Percentiles rank a stretch among this genome's conserved stretches.
Conservation (phyloP, 192 early-diverging fungal genomes). For the Spinellus fusiger region DNA sequence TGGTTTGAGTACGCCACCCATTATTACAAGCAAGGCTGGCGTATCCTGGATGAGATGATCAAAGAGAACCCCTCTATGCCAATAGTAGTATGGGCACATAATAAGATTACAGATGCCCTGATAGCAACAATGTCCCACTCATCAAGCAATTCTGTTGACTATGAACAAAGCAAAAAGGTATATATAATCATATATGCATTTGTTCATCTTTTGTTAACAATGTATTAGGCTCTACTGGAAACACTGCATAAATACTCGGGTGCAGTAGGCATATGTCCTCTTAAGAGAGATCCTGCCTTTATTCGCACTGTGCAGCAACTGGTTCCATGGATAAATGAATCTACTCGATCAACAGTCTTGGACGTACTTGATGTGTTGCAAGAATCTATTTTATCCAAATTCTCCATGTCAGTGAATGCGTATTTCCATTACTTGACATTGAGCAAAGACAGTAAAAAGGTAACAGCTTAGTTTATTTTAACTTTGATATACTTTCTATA, state of each 20-base stretch:
- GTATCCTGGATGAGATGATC: conserved; percentile 45
- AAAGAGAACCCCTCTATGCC: conserved; percentile 4
- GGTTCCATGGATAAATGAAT: not conserved
- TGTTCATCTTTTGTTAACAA: not conserved
- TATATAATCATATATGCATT: not conserved
- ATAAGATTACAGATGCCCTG: conserved; percentile 7
- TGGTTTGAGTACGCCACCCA: conserved; percentile 60
- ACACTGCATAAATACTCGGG: not conserved
- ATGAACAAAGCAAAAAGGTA: conserved; percentile 1
- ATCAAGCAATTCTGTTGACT: not conserved
- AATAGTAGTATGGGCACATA: conserved; percentile 1
- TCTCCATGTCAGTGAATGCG: not conserved
- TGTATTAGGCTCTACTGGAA: not conserved
- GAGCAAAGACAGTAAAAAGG: conserved; percentile 6
- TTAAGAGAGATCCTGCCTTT: not conserved
- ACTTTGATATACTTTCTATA: not conserved
- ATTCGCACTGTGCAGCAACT: not conserved
- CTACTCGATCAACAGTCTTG: not conserved
- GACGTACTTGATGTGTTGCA: conserved; percentile 6
- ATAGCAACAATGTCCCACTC: not conserved
- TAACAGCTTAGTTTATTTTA: not conserved
- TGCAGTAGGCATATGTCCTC: not conserved
- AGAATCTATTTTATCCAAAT: not conserved
- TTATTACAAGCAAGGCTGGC: conserved; percentile 50
- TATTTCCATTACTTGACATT: conserved; percentile 15